Evolutionary conservation across 306 rosid species (phyloP), one percentile per base, ranked within the genome.

Genomic region (Cicer cuneatum): DNA sequence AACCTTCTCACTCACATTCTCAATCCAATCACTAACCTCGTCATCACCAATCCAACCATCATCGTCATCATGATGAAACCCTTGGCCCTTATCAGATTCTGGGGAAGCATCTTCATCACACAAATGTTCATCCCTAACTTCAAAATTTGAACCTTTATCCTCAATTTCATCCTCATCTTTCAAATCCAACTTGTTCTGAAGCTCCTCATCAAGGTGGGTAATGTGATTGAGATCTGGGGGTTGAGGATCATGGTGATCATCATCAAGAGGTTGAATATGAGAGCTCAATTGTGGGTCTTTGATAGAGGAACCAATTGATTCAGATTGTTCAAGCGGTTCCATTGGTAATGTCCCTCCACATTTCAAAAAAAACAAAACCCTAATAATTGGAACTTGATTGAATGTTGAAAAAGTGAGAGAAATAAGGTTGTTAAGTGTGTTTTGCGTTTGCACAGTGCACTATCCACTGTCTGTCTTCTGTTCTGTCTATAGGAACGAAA

Each of bases 361-460:
- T 93, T 86, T 89, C 92, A 87, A 77, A 45, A 12, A 29, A 29
- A 29, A 29, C 5, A 78, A 72, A 85, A 81, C 92, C 98, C 98
- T 91, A 89, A 84, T 15, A 75, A 47, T 35, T 35, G 69, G 47
- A 69, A 48, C 58, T 57, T 49, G 67, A 61, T 16, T 56, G 69
- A 29, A 7, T 38, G 24, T 18, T 7, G 14, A 70, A 48, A 63
- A 9, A 14, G 59, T 52, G 43, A 46, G 15, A 33, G n/a, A 29
- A 3, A 29, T 29, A 29, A 29, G 33, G 3, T 29, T 29, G 33
- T 29, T 29, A 29, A 29, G 33, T 29, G 33, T 2, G 33, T 24
- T 24, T 24, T 24, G 33, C 33, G 33, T 24, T 24, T 2, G 33
- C 3, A 24, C 33, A 24, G 33, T 24, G 33, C 33, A 29, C 33